Base-by-base conservation (phyloP, 768 basidiomycete species). In the Lactarius sp. region DNA sequence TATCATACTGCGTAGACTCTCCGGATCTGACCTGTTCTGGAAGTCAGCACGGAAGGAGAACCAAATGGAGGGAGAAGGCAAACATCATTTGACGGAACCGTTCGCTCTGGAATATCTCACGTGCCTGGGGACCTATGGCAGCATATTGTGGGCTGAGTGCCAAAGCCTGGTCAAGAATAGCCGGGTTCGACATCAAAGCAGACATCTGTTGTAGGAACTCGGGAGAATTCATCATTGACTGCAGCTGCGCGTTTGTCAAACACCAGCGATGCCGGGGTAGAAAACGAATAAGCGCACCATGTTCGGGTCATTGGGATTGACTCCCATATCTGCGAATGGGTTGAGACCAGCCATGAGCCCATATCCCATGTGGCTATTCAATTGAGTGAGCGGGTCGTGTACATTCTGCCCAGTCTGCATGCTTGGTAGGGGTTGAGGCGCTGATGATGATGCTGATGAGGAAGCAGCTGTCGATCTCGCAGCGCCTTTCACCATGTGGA, bases 371-470 rank as follows among this genome's bases (percentile, higher is more conserved):
- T 87, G 85, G 16, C 86, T 80, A 72, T 94, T 95, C 56, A 93
- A 80, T 61, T 84, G 87, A 0, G 91, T 93, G 62, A 94, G 84
- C 0, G 92, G 93, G 74, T 94, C 92, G 66, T 86, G 83, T 1
- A 85, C 86, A 71, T 92, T 92, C 79, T 96, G 92, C 2, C 94
- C 96, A 0, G 94, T 82, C 69, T 92, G 92, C 92, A 97, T 94
- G 10, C 82, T 81, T 16, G 94, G 94, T 20, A 93, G 77, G 39
- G 77, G 80, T 71, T 83, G 87, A 0, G 82, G 71, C 4, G 81
- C 69, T n/a, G 78, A 67, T 22, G 80, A 63, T 46, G 72, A 72
- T 20, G 83, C 72, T 1, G 78, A 64, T 16, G 76, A 59, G 2
- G 75, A 70, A 8, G 67, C 18, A 33, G 57, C 39, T 2, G 73